These are phyloP conservation scores for Stemphylium vesicarium DNA, from an alignment of 2,329 filamentous ascomycete genomes.

Conservation along the genomic window DNA sequence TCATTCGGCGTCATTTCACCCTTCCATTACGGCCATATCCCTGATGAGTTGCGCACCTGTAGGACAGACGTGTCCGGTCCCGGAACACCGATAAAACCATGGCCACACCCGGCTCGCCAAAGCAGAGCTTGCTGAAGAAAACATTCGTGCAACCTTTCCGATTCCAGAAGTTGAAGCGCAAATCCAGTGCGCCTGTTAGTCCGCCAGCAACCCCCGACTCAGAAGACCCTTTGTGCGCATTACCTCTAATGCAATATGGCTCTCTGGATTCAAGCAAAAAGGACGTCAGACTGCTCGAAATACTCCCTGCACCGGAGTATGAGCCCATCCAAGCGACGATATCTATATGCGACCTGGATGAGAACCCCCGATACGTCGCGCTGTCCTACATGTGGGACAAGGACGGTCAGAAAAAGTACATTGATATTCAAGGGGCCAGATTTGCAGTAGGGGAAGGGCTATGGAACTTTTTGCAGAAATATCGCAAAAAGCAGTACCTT, in stretches of 20 bases:
- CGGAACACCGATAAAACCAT: neutral
- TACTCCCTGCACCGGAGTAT: conserved; percentile 7
- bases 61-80: neutral
- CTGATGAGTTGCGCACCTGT: no score
- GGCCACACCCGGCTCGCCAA: neutral
- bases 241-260: conserved; percentile 10
- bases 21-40: neutral
- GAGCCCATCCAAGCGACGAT: conserved; percentile 8
- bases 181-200: neutral
- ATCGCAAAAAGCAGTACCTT: conserved; percentile 11
- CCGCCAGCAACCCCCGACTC: neutral
- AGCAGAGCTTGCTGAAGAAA: conserved; percentile 6
- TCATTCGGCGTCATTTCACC: neutral
- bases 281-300: conserved; percentile 13
- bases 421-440: conserved; percentile 11
- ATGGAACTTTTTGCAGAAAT: conserved; percentile 22
- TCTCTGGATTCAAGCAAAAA: conserved; percentile 10
- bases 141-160: conserved; percentile 11
- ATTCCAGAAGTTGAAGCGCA: neutral
- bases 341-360: conserved; percentile 12
- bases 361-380: conserved; percentile 17
- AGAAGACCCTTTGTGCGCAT: neutral
- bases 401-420: conserved; percentile 2
- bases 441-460: conserved; percentile 17
- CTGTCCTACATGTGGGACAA: conserved; percentile 27